Evolutionary conservation across 2,329 filamentous ascomycete genomes (phyloP).

Genomic region (Neonectria faginata): DNA sequence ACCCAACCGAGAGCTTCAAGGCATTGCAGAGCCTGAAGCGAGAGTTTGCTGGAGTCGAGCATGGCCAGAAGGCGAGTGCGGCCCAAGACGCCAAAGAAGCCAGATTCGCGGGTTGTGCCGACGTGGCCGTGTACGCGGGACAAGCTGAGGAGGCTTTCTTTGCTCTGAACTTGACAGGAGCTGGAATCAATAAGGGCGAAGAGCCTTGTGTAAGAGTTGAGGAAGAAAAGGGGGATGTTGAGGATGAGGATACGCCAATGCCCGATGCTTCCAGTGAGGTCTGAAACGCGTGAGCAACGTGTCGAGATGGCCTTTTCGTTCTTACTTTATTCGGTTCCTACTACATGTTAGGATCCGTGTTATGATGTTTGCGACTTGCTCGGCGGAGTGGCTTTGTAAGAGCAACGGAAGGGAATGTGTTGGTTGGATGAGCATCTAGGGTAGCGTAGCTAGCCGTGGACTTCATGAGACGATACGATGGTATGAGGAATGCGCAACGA

Average conservation of each 20-base stretch:
- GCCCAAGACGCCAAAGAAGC: constrained; percentile 38
- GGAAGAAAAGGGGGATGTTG: background rate
- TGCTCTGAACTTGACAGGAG: constrained; percentile 23
- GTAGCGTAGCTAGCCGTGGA: background rate
- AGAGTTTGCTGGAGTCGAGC: constrained; percentile 36
- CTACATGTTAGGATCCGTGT: background rate
- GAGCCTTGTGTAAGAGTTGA: background rate
- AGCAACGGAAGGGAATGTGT: background rate
- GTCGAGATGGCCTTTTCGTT: background rate
- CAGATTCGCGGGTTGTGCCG: constrained; percentile 44
- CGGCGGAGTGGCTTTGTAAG: background rate
- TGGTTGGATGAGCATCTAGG: background rate
- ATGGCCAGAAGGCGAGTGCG: constrained; percentile 21
- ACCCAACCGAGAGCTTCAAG: constrained; percentile 6
- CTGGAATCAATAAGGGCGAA: too few species aligned
- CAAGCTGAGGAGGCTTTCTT: constrained; percentile 42
- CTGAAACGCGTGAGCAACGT: background rate
- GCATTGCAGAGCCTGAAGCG: constrained; percentile 25
- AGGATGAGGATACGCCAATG: constrained; percentile 4
- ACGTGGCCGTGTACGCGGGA: constrained; percentile 42
- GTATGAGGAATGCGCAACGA: background rate
- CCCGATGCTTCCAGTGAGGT: background rate
- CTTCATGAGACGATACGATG: background rate
- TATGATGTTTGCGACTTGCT: background rate
- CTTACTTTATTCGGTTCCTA: background rate